Base-by-base conservation (phyloP, 176 grass and related monocot genomes). In the Aegilops longissima region DNA sequence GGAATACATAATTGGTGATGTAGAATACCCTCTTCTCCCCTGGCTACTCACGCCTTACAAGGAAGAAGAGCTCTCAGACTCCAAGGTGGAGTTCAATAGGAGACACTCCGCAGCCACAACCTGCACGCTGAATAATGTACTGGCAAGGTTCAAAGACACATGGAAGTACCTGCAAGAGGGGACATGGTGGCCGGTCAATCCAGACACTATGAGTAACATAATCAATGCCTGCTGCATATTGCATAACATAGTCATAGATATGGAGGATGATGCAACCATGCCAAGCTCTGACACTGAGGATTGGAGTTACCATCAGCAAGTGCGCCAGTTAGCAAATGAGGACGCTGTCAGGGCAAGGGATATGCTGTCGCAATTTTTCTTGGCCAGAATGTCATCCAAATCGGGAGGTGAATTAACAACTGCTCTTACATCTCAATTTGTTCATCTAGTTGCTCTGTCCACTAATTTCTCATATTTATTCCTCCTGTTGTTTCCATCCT, bases 131-230 rank as follows among this genome's bases (percentile, higher is more conserved):
- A 42, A 11, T 40, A 93, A 66, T 68, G 91, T 88, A 17, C 59
- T 95, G 45, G 70, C 86, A 13, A 86, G 82, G 42, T 90, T 95
- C 79, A 95, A 93, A 76, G 86, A 87, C 16, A 95, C 86, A 70
- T 93, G 93, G 93, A 86, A 81, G 86, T 93, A 80, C 51, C 77
- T 95, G 12, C 91, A 42, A 3, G 40, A 11, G 2, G 40, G 0
- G 40, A 42, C 93, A 4, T 91, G 88, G 91, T 93, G 91, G 89
- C 74, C 91, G 5, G 88, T 86, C 4, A 91, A 91, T 76, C 91
- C 20, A 0, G 56, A 49, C 45, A 40, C 39, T 40, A 2, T 40
- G 39, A 9, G 39, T 40, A 40, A 40, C 39, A 40, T 40, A 40
- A 40, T 40, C 39, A 9, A 9, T 40, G 39, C 12, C 45, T 61